Evolutionary conservation across 257 asterid genomes (phyloP).

Genomic region (Solanum bukasovii): DNA sequence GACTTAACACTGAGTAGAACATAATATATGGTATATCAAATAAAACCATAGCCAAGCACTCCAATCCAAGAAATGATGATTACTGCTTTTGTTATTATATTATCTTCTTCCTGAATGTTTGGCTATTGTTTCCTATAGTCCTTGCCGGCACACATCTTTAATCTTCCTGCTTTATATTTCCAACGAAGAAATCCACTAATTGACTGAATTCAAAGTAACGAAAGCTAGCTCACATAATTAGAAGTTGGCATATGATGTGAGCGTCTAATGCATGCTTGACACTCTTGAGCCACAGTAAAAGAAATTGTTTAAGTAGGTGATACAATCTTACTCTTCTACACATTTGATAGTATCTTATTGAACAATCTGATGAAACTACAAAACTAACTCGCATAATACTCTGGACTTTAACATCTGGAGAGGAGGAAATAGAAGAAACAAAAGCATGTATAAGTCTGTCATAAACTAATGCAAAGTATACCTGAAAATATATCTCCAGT

Average conservation of each 20-base stretch:
- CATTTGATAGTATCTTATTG: background rate
- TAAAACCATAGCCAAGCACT: constrained; percentile 80
- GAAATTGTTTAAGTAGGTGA: background rate
- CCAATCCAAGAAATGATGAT: constrained; percentile 59
- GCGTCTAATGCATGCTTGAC: background rate
- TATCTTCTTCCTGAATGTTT: background rate
- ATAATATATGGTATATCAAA: constrained; percentile 67
- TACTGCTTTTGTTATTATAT: background rate
- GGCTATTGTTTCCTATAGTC: background rate
- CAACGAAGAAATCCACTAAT: background rate
- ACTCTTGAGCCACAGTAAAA: background rate
- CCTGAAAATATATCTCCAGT: constrained; percentile 94
- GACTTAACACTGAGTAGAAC: background rate
- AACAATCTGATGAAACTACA: background rate
- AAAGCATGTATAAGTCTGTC: background rate
- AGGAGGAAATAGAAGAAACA: background rate
- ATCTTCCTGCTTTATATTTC: background rate
- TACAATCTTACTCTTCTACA: background rate
- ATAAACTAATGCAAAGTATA: constrained; percentile 1
- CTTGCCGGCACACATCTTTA: background rate
- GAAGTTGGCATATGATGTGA: background rate
- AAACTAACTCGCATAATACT: background rate
- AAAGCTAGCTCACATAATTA: background rate
- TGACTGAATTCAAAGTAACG: background rate
- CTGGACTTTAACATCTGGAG: background rate